These are phyloP conservation scores for Hypoxylon sp. DNA, from an alignment of 2,329 filamentous ascomycete species.

Conservation along the genomic window DNA sequence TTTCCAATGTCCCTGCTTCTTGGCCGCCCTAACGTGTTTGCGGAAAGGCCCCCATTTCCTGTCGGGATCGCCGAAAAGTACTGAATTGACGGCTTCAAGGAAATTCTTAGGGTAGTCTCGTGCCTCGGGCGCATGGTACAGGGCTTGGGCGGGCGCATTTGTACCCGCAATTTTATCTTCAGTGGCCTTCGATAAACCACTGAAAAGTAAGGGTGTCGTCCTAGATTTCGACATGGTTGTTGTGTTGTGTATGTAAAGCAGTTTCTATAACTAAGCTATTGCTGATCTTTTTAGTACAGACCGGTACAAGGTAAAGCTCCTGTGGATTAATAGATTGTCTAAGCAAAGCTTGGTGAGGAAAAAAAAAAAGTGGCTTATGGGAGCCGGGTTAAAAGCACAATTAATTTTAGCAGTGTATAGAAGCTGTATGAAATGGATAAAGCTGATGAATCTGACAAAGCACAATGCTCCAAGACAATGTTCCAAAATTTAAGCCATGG, in stretches of 20 bases:
- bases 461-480: slow-evolving; percentile 29
- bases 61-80: slow-evolving; percentile 24
- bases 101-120: slow-evolving; percentile 11
- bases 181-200: neutral
- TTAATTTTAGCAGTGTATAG: slow-evolving; percentile 12
- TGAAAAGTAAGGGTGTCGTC: neutral
- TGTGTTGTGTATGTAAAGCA: neutral
- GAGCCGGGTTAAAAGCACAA: slow-evolving; percentile 9
- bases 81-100: slow-evolving; percentile 8
- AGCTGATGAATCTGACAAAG: slow-evolving; percentile 38
- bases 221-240: slow-evolving; percentile 4
- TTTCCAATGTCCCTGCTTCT: slow-evolving; percentile 16
- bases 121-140: slow-evolving; percentile 13
- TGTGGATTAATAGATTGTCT: slow-evolving; percentile 2
- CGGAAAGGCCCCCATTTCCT: slow-evolving; percentile 37
- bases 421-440: slow-evolving; percentile 35
- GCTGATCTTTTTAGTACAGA: neutral
- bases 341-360: slow-evolving; percentile 5
- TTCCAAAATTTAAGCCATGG: slow-evolving; percentile 21
- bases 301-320: slow-evolving; percentile 1
- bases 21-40: slow-evolving; percentile 24
- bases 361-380: slow-evolving; percentile 21
- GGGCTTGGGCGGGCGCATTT: neutral
- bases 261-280: neutral
- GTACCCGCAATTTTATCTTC: neutral